Base-by-base conservation (phyloP, 1,284 basidiomycete species). In the Marasmius oreades region DNA sequence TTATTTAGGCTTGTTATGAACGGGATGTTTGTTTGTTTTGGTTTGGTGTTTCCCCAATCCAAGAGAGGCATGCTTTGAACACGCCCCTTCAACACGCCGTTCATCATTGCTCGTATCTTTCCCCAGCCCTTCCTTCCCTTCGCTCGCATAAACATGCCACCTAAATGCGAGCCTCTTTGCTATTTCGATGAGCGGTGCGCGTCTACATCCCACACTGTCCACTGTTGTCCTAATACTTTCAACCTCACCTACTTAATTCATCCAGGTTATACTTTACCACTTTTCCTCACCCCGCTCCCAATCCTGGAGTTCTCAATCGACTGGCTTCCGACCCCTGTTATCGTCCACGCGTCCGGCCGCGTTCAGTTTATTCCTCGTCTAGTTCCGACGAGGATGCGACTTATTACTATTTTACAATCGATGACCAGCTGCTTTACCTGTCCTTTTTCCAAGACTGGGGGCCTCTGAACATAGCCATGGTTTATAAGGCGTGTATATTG, bases 371-470 rank as follows among this genome's bases (percentile, higher is more conserved):
- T n/a, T 78, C 82, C 34, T 81, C 82, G 34, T 74, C 79, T 34
- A 80, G 85, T 22, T 81, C 85, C 46, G 87, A 90, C 65, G 84
- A 85, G 61, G 76, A 82, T 62, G 81, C 85, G 55, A 77, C 80
- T 54, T 92, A 90, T 71, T 92, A 90, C 72, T 92, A 88, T 71
- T 92, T 92, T 75, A 90, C 88, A 55, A 85, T 96, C 73, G 93
- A 98, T 74, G 88, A 95, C 73, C 88, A 94, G 62, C 83, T 98
- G 53, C 81, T 88, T 61, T 99, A 99, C 76, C 84, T 95, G 57
- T 91, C 91, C 34, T 99, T 99, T 81, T 94, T 90, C 68, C 86
- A 92, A 67, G 95, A 98, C 71, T 93, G 92, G 86, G 96, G 96
- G 10, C 96, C 97, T 16, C 77, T 96, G 59, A 97, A 97, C 70